Percentiles rank a stretch among this genome's conserved stretches.
phyloP scores from a whole-genome alignment of 345 rosid genomes.

The Populus deltoides region DNA sequence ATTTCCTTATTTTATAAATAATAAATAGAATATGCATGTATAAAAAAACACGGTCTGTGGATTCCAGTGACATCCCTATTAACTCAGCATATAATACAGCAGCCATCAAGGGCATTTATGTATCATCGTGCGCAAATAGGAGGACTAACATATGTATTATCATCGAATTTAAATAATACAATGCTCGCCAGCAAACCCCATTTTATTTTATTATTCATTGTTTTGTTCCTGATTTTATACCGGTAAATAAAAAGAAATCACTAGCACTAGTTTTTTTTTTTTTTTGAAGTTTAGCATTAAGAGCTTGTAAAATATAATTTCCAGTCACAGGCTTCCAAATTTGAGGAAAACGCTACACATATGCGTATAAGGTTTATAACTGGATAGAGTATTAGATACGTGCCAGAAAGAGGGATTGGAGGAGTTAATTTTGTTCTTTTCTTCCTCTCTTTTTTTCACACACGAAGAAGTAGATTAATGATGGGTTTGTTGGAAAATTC shows the following conservation, averaged over 20 bases:
- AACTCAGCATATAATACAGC: conserved; percentile 13
- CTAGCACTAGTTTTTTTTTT: neutral
- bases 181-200: neutral
- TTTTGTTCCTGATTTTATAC: neutral
- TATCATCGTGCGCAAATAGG: neutral
- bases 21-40: too few relatives aligned
- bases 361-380: neutral
- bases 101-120: conserved; percentile 3
- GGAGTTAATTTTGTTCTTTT: too few relatives aligned
- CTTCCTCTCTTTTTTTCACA: neutral
- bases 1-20: too few relatives aligned
- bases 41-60: too few relatives aligned
- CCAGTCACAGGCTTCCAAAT: neutral
- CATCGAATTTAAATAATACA: too few relatives aligned
- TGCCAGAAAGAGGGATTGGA: neutral
- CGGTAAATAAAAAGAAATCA: neutral
- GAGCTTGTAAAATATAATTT: neutral
- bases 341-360: neutral
- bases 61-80: too few relatives aligned
- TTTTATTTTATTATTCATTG: neutral
- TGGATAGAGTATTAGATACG: neutral
- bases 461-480: neutral
- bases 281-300: too few relatives aligned
- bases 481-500: conserved; percentile 5
- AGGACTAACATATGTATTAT: neutral